Base-by-base conservation (phyloP, 2,329 filamentous ascomycete genomes). In the Clarireedia monteithiana region DNA sequence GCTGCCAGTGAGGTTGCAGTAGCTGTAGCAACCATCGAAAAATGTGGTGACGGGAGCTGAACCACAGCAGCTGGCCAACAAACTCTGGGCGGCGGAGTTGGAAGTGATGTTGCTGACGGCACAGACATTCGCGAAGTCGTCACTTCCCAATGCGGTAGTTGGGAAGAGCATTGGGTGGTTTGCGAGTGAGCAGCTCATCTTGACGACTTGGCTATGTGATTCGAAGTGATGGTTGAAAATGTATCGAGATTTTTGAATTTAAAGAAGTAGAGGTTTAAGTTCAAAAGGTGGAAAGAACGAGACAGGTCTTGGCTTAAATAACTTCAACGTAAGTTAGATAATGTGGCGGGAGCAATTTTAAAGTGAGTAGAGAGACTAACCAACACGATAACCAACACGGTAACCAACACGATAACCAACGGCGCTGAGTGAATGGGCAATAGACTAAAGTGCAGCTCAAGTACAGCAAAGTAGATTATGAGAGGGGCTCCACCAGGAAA, bases 1-100 rank as follows among this genome's bases (percentile, higher is more conserved):
- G 38, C 53, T 44, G 46, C 47, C 26, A 24, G 53, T 56, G 9
- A 56, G 20, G 30, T 56, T 56, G 30, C 53, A 56, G 14, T 52
- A 56, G 39, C 48, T 51, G n/a, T 52, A 56, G 24, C 53, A 56
- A 5, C 48, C 53, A 23, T 52, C 53, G 15, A 30, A 2, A 14
- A 52, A n/a, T 7, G 39, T 48, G 2, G 17, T 46, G 23, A 56
- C 23, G 9, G 53, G 20, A 17, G 38, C 40, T 20, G 27, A 46
- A 17, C 53, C 53, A 34, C 53, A 56, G 15, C 53, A 56, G n/a
- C 4, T 39, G 23, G n/a, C 15, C 26, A 56, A 17, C 4, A 46
- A 24, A 20, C 48, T 56, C 4, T 26, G 17, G n/a, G 48, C 53
- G 20, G 39, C 48, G 6, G 38, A 20, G 23, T 51, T 51, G 4